Conservation (phyloP, 257 asterid genomes). For the Agastache rugosa region DNA sequence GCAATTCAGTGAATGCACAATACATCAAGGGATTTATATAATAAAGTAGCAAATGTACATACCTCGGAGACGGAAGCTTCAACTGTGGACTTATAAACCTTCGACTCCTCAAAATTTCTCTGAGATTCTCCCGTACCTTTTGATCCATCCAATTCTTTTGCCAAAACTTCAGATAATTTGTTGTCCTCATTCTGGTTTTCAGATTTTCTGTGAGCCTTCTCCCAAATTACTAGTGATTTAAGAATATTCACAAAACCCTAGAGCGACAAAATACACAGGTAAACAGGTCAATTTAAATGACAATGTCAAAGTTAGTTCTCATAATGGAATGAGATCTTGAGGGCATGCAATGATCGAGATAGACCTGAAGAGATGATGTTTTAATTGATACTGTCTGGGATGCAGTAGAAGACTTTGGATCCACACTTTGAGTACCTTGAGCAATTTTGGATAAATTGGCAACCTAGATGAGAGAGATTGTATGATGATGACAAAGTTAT, state of each 20-base stretch:
- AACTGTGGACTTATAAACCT: conserved; percentile 75
- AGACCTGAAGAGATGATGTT: conserved; percentile 90
- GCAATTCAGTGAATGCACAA: conserved; percentile 32
- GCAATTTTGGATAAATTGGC: conserved; percentile 82
- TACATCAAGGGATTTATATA: conserved; percentile 30
- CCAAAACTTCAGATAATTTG: conserved; percentile 50
- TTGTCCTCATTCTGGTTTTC: conserved; percentile 51
- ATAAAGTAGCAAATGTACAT: conserved; percentile 33
- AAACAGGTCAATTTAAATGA: conserved; percentile 24
- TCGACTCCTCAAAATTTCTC: conserved; percentile 67
- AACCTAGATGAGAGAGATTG: conserved; percentile 59
- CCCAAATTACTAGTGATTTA: conserved; percentile 89
- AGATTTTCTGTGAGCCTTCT: conserved; percentile 70
- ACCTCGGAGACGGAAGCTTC: conserved; percentile 95
- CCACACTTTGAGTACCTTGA: conserved; percentile 88
- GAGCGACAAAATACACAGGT: conserved; percentile 38
- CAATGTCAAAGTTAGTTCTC: conserved; percentile 29
- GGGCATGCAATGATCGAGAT: conserved; percentile 29
- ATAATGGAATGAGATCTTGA: conserved; percentile 16
- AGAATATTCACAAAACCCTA: conserved; percentile 90
- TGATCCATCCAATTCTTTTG: conserved; percentile 53
- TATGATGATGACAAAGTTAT: conserved; percentile 37
- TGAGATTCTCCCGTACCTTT: conserved; percentile 59
- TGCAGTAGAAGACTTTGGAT: conserved; percentile 79
- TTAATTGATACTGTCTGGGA: conserved; percentile 72